phyloP scores from a whole-genome alignment of 2,329 filamentous ascomycete genomes.

The Cercospora sojina region DNA sequence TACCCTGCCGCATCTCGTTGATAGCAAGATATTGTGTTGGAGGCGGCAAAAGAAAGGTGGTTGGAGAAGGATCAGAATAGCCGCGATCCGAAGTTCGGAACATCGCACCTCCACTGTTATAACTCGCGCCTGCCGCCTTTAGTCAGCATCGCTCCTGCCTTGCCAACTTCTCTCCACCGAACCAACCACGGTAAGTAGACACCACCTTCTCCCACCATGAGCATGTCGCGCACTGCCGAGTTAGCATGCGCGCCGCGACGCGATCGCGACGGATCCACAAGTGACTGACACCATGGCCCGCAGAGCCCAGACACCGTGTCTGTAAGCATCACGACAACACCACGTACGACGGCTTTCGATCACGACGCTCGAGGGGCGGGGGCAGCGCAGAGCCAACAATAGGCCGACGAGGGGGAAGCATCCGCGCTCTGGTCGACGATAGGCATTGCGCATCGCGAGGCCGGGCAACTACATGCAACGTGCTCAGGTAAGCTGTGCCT shows the following conservation, averaged over 20 bases:
- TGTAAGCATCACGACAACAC: slow-evolving; percentile 1
- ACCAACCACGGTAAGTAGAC: neutral
- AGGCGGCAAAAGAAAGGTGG: neutral
- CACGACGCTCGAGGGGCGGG: neutral
- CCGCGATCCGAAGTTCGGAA: neutral
- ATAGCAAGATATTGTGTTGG: neutral
- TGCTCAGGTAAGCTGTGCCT: slow-evolving; percentile 54
- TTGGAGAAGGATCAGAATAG: neutral
- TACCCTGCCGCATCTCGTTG: neutral
- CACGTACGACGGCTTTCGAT: neutral
- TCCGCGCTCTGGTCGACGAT: neutral
- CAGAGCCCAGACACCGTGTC: neutral
- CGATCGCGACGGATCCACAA: neutral
- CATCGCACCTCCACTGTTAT: neutral
- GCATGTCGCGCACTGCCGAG: neutral
- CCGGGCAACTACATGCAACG: slow-evolving; percentile 37
- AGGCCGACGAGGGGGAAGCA: neutral
- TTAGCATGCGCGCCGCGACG: neutral
- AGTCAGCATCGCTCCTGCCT: neutral
- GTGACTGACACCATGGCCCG: neutral
- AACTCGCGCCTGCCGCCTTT: neutral
- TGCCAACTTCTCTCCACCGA: neutral
- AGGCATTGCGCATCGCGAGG: neutral
- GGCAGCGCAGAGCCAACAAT: neutral
- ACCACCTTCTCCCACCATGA: neutral